These are phyloP conservation scores for Amanita rubescens DNA, from an alignment of 768 basidiomycete genomes.

Conservation along the genomic window DNA sequence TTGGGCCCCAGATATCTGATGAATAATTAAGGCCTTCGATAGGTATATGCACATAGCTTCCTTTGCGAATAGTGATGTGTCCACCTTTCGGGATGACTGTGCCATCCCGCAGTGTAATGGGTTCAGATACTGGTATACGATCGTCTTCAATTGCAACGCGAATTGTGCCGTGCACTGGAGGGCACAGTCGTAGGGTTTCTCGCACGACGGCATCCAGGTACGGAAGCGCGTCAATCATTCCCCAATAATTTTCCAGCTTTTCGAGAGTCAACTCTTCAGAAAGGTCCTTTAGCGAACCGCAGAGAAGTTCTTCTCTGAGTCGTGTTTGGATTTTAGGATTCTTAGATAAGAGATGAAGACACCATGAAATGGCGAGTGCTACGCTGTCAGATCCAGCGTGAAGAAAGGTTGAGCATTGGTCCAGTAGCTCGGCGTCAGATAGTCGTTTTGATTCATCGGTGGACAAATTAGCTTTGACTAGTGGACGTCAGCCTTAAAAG, in stretches of 20 bases:
- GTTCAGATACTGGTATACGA: constrained; percentile 42
- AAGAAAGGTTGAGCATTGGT: constrained; percentile 59
- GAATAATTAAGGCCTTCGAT: constrained; percentile 47
- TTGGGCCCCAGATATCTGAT: constrained; percentile 48
- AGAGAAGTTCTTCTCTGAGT: constrained; percentile 41
- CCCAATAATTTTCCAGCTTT: constrained; percentile 20
- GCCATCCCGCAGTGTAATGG: constrained; percentile 34
- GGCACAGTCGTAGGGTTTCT: constrained; percentile 47
- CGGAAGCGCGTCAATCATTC: constrained; percentile 34
- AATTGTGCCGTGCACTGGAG: constrained; percentile 51
- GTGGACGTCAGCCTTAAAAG: not conserved
- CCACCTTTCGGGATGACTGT: constrained; percentile 27
- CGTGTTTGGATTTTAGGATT: constrained; percentile 46
- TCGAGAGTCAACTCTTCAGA: constrained; percentile 3
- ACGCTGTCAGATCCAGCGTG: constrained; percentile 60
- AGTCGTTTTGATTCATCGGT: constrained; percentile 36
- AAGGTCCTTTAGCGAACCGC: constrained; percentile 10
- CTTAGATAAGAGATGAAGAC: constrained; percentile 46
- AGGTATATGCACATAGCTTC: constrained; percentile 49
- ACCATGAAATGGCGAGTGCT: constrained; percentile 50
- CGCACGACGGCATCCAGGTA: constrained; percentile 52
- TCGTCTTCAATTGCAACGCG: constrained; percentile 49
- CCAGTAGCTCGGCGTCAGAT: constrained; percentile 54
- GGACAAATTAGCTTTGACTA: constrained; percentile 57
- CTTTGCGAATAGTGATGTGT: constrained; percentile 41